Evolutionary conservation across 1,284 basidiomycete genomes (phyloP), one percentile per base, ranked within the genome.

Genomic region (Rhizoctonia solani): DNA sequence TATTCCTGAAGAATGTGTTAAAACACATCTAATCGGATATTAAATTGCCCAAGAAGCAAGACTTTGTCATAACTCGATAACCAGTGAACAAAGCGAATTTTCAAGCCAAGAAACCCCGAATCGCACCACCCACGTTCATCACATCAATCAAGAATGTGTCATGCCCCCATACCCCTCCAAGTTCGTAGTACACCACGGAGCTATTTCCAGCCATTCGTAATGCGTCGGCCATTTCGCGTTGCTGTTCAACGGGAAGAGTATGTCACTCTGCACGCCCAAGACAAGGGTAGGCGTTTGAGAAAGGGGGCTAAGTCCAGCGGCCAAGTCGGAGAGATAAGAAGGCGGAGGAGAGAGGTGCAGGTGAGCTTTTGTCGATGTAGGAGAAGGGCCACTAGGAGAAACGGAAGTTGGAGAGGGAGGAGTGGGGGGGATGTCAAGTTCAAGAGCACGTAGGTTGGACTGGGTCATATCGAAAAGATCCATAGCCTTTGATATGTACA

Each of bases 401-500:
- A 73, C n/a, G 71, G 73, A 55, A 73, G 59, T 73, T 68, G 70
- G 54, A 67, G 59, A 59, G 69, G 74, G 72, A 66, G 74, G 72
- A 27, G 74, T 74, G 25, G 76, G 71, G 39, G 76, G 79, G 66
- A 78, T 72, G 25, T 72, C 67, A 44, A 34, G 23, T 14, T 53
- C 89, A 77, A 98, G 83, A 44, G 87, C 85, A 42, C 83, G 77
- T 2, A 99, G 83, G 3, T 93, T 85, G 25, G 92, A 84, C 3
- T 82, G 81, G 0, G 93, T 94, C 87, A 99, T 90, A 79, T 98
- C 96, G 77, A 99, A 99, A 1, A 99, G 83, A 77, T 99, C 96
- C 96, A 99, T 99, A 19, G 97, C 96, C 80, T 99, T 99, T 21
- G 91, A 94, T 71, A 98, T 87, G 81, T 99, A 99, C 74, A 99